Conservation (phyloP, 257 asterid genomes). For the Solanum virginianum region DNA sequence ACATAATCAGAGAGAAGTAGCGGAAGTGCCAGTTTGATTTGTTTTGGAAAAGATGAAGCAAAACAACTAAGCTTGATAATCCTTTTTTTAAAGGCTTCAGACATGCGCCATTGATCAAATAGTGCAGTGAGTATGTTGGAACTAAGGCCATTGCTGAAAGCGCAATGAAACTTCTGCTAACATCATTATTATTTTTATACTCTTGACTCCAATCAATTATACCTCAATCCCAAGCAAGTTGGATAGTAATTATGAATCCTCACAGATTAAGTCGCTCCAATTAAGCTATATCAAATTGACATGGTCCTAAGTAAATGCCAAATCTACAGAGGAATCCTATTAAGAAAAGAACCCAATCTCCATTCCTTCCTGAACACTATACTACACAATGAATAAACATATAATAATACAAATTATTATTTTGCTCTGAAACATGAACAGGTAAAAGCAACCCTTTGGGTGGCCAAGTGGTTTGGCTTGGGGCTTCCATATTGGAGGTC, state of each 20-base stretch:
- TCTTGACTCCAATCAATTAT: neutral
- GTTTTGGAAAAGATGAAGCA: neutral
- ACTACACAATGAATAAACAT: neutral
- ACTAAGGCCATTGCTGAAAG: neutral
- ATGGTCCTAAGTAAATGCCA: neutral
- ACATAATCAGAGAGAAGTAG: neutral
- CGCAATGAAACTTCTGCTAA: neutral
- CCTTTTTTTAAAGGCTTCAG: neutral
- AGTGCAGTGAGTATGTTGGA: neutral
- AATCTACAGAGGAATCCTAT: neutral
- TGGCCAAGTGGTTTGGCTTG: no score
- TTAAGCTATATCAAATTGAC: neutral
- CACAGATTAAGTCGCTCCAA: neutral
- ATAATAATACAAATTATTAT: neutral
- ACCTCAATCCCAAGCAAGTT: neutral
- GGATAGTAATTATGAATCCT: neutral
- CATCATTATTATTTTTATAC: neutral
- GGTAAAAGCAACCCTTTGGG: neutral
- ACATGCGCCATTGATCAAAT: neutral
- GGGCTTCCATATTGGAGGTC: no score
- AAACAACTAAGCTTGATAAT: neutral
- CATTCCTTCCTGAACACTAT: neutral
- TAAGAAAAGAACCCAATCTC: neutral
- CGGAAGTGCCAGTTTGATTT: neutral
- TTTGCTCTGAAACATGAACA: neutral